These are phyloP conservation scores for Cruciata laevipes DNA, from an alignment of 257 asterid species.

Conservation along the genomic window DNA sequence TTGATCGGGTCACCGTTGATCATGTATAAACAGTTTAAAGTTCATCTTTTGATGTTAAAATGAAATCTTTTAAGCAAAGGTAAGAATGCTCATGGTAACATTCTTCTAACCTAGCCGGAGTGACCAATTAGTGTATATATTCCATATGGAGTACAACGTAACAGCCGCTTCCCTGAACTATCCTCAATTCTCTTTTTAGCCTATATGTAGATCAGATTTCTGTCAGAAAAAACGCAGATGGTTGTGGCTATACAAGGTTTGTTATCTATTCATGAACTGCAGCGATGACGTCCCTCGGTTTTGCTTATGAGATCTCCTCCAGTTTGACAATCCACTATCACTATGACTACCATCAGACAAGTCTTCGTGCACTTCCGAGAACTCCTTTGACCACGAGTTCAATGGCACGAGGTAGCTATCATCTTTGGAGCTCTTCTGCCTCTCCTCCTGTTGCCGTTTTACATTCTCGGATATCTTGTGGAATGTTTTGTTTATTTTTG, in stretches of 20 bases:
- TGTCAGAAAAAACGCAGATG: background rate
- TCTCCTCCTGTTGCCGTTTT: conserved; percentile 50
- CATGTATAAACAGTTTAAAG: background rate
- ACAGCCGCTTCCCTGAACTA: background rate
- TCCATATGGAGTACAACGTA: background rate
- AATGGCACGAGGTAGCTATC: conserved; percentile 81
- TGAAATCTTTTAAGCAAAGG: background rate
- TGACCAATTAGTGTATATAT: background rate
- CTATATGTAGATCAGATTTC: background rate
- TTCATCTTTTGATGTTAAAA: too few relatives aligned
- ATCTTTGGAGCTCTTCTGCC: conserved; percentile 64
- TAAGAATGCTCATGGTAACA: background rate
- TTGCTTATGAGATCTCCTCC: conserved; percentile 40
- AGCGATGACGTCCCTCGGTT: conserved; percentile 35
- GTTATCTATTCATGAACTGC: conserved; percentile 38
- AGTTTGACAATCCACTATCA: conserved; percentile 57
- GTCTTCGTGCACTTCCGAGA: conserved; percentile 62
- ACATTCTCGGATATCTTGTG: conserved; percentile 90
- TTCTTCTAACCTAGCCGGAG: background rate
- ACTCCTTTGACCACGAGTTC: conserved; percentile 53
- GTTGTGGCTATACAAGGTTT: conserved; percentile 10
- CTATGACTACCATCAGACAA: conserved; percentile 63
- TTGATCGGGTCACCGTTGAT: background rate
- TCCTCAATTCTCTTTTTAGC: background rate
- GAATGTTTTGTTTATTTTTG: conserved; percentile 71